phyloP scores from a whole-genome alignment of 176 grass and related monocot species.

The Triticum dicoccoides region DNA sequence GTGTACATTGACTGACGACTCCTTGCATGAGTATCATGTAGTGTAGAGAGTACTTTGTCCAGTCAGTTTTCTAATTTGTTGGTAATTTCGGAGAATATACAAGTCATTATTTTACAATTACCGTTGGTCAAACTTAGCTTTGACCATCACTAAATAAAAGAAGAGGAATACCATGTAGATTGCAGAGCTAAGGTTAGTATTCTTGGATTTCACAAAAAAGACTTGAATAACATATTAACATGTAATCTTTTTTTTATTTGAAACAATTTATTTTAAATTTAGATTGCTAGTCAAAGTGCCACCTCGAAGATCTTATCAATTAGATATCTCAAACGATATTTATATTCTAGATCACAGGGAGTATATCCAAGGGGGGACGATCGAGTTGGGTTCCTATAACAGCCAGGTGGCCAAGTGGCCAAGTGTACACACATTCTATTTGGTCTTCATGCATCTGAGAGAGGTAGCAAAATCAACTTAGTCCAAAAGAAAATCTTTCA shows the following conservation, averaged over 20 bases:
- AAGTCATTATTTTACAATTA: neutral
- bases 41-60: neutral
- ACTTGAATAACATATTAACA: neutral
- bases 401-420: neutral
- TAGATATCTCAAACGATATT: neutral
- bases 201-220: neutral
- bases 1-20: neutral
- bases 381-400: neutral
- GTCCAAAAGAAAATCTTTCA: neutral
- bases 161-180: neutral
- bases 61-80: neutral
- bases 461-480: neutral
- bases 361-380: neutral
- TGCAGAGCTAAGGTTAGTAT: neutral
- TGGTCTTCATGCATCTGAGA: neutral
- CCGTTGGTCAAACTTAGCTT: neutral
- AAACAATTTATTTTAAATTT: neutral
- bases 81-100: neutral
- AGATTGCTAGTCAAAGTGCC: neutral
- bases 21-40: neutral
- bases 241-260: neutral
- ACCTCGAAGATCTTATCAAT: neutral
- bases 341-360: neutral
- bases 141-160: neutral
- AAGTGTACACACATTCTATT: neutral